Base-by-base conservation (phyloP, 108 stramenopile genomes). In the Cyclotella distinguenda region DNA sequence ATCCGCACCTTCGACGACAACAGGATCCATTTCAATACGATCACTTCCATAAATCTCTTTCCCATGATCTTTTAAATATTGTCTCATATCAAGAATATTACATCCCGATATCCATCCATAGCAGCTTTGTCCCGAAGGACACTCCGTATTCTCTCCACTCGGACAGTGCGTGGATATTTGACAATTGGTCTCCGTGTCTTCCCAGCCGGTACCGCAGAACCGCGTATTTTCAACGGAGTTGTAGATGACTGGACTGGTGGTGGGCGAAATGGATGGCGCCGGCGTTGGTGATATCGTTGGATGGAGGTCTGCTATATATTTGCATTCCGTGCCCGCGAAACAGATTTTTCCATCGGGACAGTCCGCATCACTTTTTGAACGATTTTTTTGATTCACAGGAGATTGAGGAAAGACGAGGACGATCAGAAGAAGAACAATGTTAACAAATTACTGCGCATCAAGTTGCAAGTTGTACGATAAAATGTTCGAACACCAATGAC, bases 291-390 rank as follows among this genome's bases (percentile, higher is more conserved):
- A 33, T 46, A 21, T 50, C 5, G 73, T 66, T 5, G 73, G 73
- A 16, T 40, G 33, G 4, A 74, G 49, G 48, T 74, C 73, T 8
- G 53, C 39, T n/a, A 22, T 33, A 38, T 57, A 74, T 54, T 53
- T 60, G 60, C 73, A 74, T 11, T 61, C 60, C 3, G 73, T 74
- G 19, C 60, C 60, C 8, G 64, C 73, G 51, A 44, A 74, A 27
- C 73, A 74, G 38, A 54, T 10, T 49, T 67, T 74, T 7, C 72
- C 72, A 11, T 19, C 43, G 6, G 73, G 73, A 66, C 73, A 74
- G 34, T 74, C 73, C 3, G 42, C 57, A 62, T 74, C 73, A 26
- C 51, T 53, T 26, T 22, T 4, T 19, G 1, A 48, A 48, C 1
- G 25, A 4, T 48, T 1, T 2, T 48, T 48, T n/a, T n/a, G n/a